These are phyloP conservation scores for Bacidia rubella DNA, from an alignment of 495 filamentous ascomycete species.

Conservation along the genomic window DNA sequence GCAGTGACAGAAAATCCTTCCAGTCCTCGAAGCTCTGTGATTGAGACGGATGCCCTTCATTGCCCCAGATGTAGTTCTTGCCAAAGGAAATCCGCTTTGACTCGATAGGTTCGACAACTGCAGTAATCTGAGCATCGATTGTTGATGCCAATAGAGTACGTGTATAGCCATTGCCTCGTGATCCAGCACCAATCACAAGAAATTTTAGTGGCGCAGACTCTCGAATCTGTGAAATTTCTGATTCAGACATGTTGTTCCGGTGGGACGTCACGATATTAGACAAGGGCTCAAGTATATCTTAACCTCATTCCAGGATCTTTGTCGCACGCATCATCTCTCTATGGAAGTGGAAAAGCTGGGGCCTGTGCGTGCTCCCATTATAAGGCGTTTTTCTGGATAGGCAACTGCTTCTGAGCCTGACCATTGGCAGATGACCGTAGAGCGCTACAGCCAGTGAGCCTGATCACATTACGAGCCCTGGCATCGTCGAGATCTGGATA, in stretches of 20 bases:
- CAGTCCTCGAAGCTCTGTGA: constrained; percentile 59
- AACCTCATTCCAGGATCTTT: too few relatives aligned
- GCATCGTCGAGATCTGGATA: too few relatives aligned
- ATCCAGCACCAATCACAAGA: constrained; percentile 79
- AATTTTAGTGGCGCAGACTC: constrained; percentile 22
- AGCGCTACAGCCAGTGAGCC: not conserved
- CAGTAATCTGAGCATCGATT: constrained; percentile 39
- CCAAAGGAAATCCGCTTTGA: constrained; percentile 63
- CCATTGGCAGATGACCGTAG: too few relatives aligned
- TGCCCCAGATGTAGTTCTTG: constrained; percentile 53
- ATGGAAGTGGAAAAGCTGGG: too few relatives aligned
- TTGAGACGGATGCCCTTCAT: constrained; percentile 24
- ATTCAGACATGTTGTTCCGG: not conserved
- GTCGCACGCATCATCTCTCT: too few relatives aligned
- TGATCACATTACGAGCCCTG: not conserved
- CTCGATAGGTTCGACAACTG: constrained; percentile 68
- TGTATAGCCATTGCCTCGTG: constrained; percentile 66
- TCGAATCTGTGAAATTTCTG: too few relatives aligned
- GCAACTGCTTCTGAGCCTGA: too few relatives aligned
- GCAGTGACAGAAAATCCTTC: constrained; percentile 51
- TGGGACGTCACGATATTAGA: too few relatives aligned
- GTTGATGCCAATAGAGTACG: constrained; percentile 43
- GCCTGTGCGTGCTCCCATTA: too few relatives aligned
- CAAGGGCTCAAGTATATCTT: too few relatives aligned
- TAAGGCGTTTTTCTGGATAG: too few relatives aligned